These are phyloP conservation scores for Aspergillus steynii DNA, from an alignment of 495 filamentous ascomycete genomes.

Conservation along the genomic window DNA sequence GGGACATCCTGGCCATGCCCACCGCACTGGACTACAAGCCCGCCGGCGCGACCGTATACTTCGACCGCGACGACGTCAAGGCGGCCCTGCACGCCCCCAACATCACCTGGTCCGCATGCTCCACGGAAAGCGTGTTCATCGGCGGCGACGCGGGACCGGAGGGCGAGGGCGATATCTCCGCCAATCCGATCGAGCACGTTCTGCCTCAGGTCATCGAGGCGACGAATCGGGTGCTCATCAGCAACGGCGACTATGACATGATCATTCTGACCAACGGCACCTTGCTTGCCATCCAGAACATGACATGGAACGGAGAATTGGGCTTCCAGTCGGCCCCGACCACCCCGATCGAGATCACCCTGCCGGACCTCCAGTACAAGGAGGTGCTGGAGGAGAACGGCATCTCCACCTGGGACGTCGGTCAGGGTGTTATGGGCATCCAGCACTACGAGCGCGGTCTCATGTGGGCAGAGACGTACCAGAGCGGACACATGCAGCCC, in stretches of 20 bases:
- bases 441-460: constrained; percentile 70
- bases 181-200: constrained; percentile 47
- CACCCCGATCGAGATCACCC: constrained; percentile 38
- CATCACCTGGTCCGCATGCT: constrained; percentile 45
- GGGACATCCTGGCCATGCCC: constrained; percentile 53
- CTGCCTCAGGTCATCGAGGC: constrained; percentile 63
- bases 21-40: constrained; percentile 40
- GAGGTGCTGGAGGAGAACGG: constrained; percentile 34
- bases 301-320: constrained; percentile 67
- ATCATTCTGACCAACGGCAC: constrained; percentile 64
- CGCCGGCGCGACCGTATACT: constrained; percentile 51
- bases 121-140: constrained; percentile 43
- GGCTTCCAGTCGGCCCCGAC: constrained; percentile 53
- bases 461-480: constrained; percentile 62
- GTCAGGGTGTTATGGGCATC: constrained; percentile 62
- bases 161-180: constrained; percentile 38
- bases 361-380: constrained; percentile 37
- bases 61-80: constrained; percentile 59
- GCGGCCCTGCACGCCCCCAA: constrained; percentile 58
- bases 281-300: constrained; percentile 63
- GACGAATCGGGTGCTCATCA: constrained; percentile 59
- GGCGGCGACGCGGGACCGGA: constrained; percentile 38
- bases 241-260: constrained; percentile 60
- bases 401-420: constrained; percentile 21
- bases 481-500: constrained; percentile 67